Base-by-base conservation (phyloP, 352 stramenopile species). In the Phytopythium delawarense region DNA sequence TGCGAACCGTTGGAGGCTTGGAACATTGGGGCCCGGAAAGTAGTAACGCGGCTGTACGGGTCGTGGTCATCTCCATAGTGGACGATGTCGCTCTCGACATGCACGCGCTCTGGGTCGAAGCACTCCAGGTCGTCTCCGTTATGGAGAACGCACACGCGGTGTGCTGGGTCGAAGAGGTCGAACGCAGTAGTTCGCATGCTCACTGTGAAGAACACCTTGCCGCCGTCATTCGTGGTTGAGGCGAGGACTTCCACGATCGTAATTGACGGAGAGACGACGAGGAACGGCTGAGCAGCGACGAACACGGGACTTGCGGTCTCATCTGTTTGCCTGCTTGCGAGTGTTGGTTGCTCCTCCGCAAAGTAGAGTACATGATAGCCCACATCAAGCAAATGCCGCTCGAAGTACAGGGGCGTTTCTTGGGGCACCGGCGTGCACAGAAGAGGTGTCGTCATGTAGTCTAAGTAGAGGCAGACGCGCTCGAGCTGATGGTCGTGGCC, bases 341-440 rank as follows among this genome's bases (percentile, higher is more conserved):
- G 53, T 28, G 59, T 49, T 37, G n/a, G 66, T 11, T 48, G 16
- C 32, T 69, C 71, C 49, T 74, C 51, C 1, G 67, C 60, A 40
- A 90, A 76, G 39, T 76, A 67, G 13, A 90, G 30, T 9, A 86
- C 44, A 39, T 88, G 77, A 45, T 78, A 71, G 0, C 75, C 77
- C 50, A 72, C 44, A 0, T 34, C 6, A 1, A 76, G 35, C 15
- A 23, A 39, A 28, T 71, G 48, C 16, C 55, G 34, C 9, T 52
- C 53, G 11, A 88, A 66, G 49, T 61, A 88, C 8, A 84, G 61
- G 9, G 78, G 61, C 1, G 80, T 67, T 40, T 64, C 63, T 32
- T 77, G 74, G 13, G 64, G 70, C 40, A 67, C 63, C 21, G 46
- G 59, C 53, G 61, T 70, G 48, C 76, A 80, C 32, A 66, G 21